phyloP scores from a whole-genome alignment of 805 yeast species.

The Blastobotrys robertii region DNA sequence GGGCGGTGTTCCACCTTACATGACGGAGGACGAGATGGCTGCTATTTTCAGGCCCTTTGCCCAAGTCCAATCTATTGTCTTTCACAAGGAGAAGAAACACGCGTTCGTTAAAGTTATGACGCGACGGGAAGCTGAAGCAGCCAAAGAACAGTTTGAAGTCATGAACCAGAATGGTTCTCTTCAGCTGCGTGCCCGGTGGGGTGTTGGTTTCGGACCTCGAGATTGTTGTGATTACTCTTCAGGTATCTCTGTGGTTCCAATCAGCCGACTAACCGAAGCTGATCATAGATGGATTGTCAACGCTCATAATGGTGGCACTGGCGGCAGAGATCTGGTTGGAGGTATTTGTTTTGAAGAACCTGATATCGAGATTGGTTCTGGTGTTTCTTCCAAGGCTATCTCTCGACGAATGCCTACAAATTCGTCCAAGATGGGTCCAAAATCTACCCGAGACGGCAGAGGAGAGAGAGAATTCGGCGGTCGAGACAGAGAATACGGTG shows the following conservation, averaged over 20 bases:
- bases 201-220: slow-evolving; percentile 98
- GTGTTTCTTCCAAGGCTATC: slow-evolving; percentile 85
- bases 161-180: slow-evolving; percentile 49
- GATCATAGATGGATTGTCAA: slow-evolving; percentile 80
- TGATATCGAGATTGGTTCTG: slow-evolving; percentile 92
- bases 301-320: slow-evolving; percentile 97
- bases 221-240: slow-evolving; percentile 94
- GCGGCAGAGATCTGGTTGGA: slow-evolving; percentile 67
- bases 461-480: slow-evolving; percentile 4
- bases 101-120: slow-evolving; percentile 94
- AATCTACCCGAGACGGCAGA: slow-evolving; percentile 39
- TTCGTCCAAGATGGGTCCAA: slow-evolving; percentile 75
- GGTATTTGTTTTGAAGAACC: slow-evolving; percentile 93
- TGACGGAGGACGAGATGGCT: slow-evolving; percentile 67
- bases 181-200: slow-evolving; percentile 88
- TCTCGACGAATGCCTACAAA: slow-evolving; percentile 90
- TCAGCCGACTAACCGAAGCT: slow-evolving; percentile 85
- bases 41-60: slow-evolving; percentile 73
- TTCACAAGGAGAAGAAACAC: slow-evolving; percentile 84
- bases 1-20: slow-evolving; percentile 82
- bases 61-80: slow-evolving; percentile 81
- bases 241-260: slow-evolving; percentile 81
- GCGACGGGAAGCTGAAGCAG: slow-evolving; percentile 82
- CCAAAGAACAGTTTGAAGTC: slow-evolving; percentile 54
- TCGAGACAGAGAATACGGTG: slow-evolving; percentile 1